Evolutionary conservation across 805 yeast species (phyloP).

Genomic region (Saitoella complicata): DNA sequence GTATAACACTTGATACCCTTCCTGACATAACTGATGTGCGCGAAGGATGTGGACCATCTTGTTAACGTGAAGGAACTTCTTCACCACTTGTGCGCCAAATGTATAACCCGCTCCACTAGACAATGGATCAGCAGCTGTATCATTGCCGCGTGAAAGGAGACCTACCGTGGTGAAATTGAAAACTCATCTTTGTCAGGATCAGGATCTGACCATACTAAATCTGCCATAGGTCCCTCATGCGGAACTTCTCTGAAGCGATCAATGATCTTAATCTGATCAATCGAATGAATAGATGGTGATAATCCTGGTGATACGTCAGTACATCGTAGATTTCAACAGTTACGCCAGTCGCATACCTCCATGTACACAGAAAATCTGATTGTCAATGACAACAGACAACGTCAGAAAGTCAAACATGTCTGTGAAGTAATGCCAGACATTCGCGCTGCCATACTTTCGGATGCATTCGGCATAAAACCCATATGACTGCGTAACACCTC

Average conservation of each 20-base stretch:
- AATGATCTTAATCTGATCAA: slow-evolving; percentile 78
- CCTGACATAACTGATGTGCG: slow-evolving; percentile 94
- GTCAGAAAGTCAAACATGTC: slow-evolving; percentile 86
- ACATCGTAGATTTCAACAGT: no score
- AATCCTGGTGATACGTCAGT: slow-evolving; percentile 20
- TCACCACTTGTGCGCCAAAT: slow-evolving; percentile 81
- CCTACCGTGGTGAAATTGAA: slow-evolving; percentile 50
- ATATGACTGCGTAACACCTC: slow-evolving; percentile 93
- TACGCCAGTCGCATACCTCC: slow-evolving; percentile 43
- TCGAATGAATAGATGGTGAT: slow-evolving; percentile 84
- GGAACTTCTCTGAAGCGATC: slow-evolving; percentile 93
- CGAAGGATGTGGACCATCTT: slow-evolving; percentile 65
- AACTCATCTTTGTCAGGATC: slow-evolving; percentile 69
- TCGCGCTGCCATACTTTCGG: slow-evolving; percentile 65
- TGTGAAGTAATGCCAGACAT: slow-evolving; percentile 79
- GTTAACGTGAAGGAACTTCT: slow-evolving; percentile 67
- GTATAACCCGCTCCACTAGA: slow-evolving; percentile 90
- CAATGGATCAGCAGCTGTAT: neutral
- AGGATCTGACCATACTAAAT: slow-evolving; percentile 96
- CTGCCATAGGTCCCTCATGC: slow-evolving; percentile 99
- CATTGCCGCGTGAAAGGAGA: neutral
- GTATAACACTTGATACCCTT: slow-evolving; percentile 87
- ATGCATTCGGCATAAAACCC: slow-evolving; percentile 94
- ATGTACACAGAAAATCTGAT: slow-evolving; percentile 82
- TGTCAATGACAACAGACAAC: slow-evolving; percentile 76